Conservation (phyloP, 1,284 basidiomycete genomes). For the Ustilago cynodontis region DNA sequence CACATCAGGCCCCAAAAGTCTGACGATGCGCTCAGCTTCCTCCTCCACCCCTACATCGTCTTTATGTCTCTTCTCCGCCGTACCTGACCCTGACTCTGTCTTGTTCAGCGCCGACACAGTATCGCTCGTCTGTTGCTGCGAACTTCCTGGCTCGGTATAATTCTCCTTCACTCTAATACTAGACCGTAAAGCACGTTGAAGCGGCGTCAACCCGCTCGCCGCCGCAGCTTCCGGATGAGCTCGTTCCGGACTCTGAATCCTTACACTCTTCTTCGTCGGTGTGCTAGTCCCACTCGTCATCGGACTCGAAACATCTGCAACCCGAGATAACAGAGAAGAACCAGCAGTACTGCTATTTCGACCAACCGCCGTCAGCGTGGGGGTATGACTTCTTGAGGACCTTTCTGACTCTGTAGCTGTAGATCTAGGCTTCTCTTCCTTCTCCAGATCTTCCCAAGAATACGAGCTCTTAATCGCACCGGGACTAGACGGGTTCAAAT, state of each 20-base stretch:
- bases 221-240: slow-evolving; percentile 34
- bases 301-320: slow-evolving; percentile 32
- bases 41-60: slow-evolving; percentile 64
- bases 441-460: slow-evolving; percentile 48
- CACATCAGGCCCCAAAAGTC: slow-evolving; percentile 61
- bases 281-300: slow-evolving; percentile 46
- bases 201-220: slow-evolving; percentile 23
- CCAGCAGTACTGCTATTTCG: slow-evolving; percentile 6
- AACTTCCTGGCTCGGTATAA: slow-evolving; percentile 11
- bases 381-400: slow-evolving; percentile 37
- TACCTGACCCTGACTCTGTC: slow-evolving; percentile 25
- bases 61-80: slow-evolving; percentile 49
- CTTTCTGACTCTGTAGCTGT: slow-evolving; percentile 17
- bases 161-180: slow-evolving; percentile 48
- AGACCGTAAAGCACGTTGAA: slow-evolving; percentile 39
- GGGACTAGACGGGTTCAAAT: slow-evolving; percentile 56
- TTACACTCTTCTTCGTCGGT: slow-evolving; percentile 48
- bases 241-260: slow-evolving; percentile 49
- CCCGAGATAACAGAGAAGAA: slow-evolving; percentile 13
- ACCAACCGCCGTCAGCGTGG: slow-evolving; percentile 28
- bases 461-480: slow-evolving; percentile 54
- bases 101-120: slow-evolving; percentile 4
- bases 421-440: slow-evolving; percentile 20
- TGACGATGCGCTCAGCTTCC: slow-evolving; percentile 64
- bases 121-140: slow-evolving; percentile 5